Evolutionary conservation across 305 asterid genomes (phyloP).

Genomic region (Solanum chacoense): DNA sequence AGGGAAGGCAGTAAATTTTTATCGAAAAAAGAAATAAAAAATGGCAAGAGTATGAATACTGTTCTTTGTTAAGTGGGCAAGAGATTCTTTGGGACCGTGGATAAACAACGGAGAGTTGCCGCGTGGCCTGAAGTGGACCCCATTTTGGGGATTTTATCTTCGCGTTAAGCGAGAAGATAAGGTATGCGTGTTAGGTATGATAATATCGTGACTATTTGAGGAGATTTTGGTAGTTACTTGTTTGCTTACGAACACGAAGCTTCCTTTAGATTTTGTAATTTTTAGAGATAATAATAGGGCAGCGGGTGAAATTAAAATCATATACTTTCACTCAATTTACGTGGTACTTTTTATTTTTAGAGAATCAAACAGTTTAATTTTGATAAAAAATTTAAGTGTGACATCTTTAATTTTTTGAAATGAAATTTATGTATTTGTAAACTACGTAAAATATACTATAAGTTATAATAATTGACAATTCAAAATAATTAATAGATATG

Average conservation of each 20-base stretch:
- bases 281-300: neutral
- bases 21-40: neutral
- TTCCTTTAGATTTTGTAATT: neutral
- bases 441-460: too few relatives aligned
- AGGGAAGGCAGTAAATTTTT: neutral
- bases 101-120: constrained; percentile 38
- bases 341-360: too few relatives aligned
- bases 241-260: neutral
- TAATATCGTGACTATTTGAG: neutral
- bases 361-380: too few relatives aligned
- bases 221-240: neutral
- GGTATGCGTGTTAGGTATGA: neutral
- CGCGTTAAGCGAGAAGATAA: neutral
- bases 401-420: too few relatives aligned
- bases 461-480: too few relatives aligned
- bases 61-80: neutral
- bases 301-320: neutral
- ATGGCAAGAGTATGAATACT: neutral
- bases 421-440: too few relatives aligned
- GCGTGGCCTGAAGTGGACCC: constrained; percentile 37
- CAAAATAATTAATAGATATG: too few relatives aligned
- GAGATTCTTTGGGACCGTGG: constrained; percentile 14
- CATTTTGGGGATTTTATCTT: neutral
- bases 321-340: too few relatives aligned
- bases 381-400: too few relatives aligned